phyloP scores from a whole-genome alignment of 768 basidiomycete species.

The Leccinum sublutescens region DNA sequence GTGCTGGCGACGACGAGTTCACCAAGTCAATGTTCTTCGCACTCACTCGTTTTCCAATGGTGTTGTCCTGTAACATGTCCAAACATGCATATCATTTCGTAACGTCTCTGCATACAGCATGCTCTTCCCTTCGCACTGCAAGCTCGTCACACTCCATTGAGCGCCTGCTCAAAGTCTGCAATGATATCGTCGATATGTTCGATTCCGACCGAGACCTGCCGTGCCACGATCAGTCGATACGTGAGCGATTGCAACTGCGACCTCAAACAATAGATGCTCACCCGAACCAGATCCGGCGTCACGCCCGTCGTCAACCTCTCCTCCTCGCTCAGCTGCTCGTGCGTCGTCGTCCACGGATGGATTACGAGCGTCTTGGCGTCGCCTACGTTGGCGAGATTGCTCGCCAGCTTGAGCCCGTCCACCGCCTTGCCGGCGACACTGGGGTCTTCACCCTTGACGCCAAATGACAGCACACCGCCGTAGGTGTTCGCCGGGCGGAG shows the following conservation, averaged over 20 bases:
- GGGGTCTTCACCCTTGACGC: constrained; percentile 47
- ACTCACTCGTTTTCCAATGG: too few species aligned
- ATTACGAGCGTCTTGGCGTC: constrained; percentile 64
- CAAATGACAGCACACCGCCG: constrained; percentile 79
- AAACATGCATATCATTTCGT: not conserved
- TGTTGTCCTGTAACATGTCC: too few species aligned
- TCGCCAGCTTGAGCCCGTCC: constrained; percentile 68
- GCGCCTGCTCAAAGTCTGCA: constrained; percentile 44
- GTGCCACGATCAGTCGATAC: not conserved
- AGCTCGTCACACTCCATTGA: constrained; percentile 19
- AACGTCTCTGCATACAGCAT: not conserved
- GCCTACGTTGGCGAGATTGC: constrained; percentile 72
- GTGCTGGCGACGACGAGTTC: too few species aligned
- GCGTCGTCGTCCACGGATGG: constrained; percentile 58
- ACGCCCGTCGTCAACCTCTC: constrained; percentile 53
- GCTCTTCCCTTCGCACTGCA: not conserved
- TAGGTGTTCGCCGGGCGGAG: constrained; percentile 56
- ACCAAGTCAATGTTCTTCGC: too few species aligned
- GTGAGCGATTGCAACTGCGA: not conserved
- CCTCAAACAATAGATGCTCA: constrained; percentile 25
- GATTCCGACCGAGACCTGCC: constrained; percentile 45
- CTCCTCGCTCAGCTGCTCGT: constrained; percentile 49
- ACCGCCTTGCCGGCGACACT: constrained; percentile 57
- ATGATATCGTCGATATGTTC: constrained; percentile 47
- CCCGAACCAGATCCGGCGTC: constrained; percentile 55